Conservation (phyloP, 352 stramenopile genomes). For the Phytophthora pisi region DNA sequence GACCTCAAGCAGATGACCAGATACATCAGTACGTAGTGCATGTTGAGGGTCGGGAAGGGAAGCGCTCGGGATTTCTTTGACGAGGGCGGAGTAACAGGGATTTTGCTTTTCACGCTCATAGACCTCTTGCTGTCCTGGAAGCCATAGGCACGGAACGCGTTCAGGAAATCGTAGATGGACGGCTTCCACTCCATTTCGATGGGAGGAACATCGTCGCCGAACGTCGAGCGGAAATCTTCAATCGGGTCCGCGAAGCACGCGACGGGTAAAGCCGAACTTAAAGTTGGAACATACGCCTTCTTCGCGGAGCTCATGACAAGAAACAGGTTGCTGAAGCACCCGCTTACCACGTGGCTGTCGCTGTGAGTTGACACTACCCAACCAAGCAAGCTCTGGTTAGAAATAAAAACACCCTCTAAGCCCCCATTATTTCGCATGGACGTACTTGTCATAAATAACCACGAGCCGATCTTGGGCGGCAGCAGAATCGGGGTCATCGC, state of each 20-base stretch:
- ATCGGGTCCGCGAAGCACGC: conserved; percentile 57
- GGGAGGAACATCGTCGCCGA: conserved; percentile 34
- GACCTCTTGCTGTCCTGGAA: conserved; percentile 87
- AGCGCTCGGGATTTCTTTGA: conserved; percentile 29
- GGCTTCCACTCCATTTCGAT: conserved; percentile 76
- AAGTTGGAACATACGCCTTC: conserved; percentile 12
- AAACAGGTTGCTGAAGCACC: conserved; percentile 80
- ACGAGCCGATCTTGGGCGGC: conserved; percentile 66
- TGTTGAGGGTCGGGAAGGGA: conserved; percentile 80
- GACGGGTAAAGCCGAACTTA: conserved; percentile 56
- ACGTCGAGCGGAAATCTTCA: conserved; percentile 50
- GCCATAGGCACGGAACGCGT: conserved; percentile 74
- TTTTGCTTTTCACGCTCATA: conserved; percentile 85
- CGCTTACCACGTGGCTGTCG: conserved; percentile 65
- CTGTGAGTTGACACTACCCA: conserved; percentile 75
- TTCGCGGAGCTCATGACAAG: conserved; percentile 38
- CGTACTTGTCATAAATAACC: conserved; percentile 84
- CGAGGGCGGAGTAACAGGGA: conserved; percentile 43
- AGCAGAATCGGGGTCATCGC: conserved; percentile 35
- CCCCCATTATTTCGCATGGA: not conserved
- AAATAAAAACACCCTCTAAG: not conserved
- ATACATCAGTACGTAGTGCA: conserved; percentile 81
- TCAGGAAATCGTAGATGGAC: conserved; percentile 79
- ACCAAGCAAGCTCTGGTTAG: conserved; percentile 11
- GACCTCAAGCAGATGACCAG: conserved; percentile 74